Conservation (phyloP, 371 early-diverging fungal genomes). For the Syncephalastrum sp. region DNA sequence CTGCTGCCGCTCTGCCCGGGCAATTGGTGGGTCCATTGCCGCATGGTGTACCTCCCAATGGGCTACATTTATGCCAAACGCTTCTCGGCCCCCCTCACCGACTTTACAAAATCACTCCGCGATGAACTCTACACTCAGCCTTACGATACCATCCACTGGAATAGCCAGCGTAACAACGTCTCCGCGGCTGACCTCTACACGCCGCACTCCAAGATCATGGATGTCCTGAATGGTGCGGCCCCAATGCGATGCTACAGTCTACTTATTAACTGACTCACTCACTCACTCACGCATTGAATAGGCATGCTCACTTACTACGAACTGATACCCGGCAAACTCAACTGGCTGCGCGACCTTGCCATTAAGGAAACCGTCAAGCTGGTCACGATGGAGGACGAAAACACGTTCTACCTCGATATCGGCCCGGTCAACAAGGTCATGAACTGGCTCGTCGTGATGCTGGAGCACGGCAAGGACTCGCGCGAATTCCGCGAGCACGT, state of each 20-base stretch:
- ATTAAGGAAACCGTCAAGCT: constrained; percentile 77
- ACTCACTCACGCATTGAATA: neutral
- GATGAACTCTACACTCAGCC: constrained; percentile 85
- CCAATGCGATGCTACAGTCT: constrained; percentile 2
- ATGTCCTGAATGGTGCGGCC: constrained; percentile 70
- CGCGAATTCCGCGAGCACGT: constrained; percentile 76
- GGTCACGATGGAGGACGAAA: constrained; percentile 86
- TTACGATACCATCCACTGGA: constrained; percentile 86
- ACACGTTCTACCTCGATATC: constrained; percentile 85
- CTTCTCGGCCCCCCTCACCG: constrained; percentile 57
- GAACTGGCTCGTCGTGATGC: constrained; percentile 82
- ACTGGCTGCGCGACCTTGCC: constrained; percentile 69
- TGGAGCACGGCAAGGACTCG: constrained; percentile 89
- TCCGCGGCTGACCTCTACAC: constrained; percentile 81
- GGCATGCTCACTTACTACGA: constrained; percentile 62
- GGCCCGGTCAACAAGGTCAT: constrained; percentile 94
- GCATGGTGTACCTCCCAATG: constrained; percentile 93
- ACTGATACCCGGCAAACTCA: constrained; percentile 40
- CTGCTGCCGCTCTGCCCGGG: constrained; percentile 85
- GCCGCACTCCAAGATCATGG: constrained; percentile 80
- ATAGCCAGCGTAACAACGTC: constrained; percentile 78
- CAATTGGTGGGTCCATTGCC: constrained; percentile 92
- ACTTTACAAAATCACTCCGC: constrained; percentile 74
- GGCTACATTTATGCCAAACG: constrained; percentile 84
- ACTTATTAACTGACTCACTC: neutral